Base-by-base conservation (phyloP, 2,329 filamentous ascomycete species). In the Arthroderma uncinatum region DNA sequence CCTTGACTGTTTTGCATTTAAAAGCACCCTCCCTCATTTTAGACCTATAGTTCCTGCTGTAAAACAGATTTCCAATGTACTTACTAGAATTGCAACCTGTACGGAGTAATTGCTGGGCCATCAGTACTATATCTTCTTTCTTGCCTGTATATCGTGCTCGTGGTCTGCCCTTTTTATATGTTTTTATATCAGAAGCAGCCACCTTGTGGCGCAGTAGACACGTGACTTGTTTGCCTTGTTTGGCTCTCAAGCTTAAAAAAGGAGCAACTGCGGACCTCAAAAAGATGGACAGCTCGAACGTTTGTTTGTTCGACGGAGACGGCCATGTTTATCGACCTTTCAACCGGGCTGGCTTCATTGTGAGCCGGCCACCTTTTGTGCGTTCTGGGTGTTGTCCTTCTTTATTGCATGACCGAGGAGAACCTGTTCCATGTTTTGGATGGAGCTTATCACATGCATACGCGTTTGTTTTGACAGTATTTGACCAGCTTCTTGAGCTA, bases 1-100 rank as follows among this genome's bases (percentile, higher is more conserved):
- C 23, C 65, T 73, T 73, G 67, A 66, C 67, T 63, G 67, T 65
- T 48, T 62, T 63, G 65, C 61, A 67, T 57, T 30, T 64, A 61
- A 62, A 65, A 61, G 59, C 62, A 39, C 71, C 71, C 68, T 71
- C 62, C 55, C 47, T 62, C 39, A 16, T 30, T 28, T 48, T 28
- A 25, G 23, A 30, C 44, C 12, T 47, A 42, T 40, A 39, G 30
- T 36, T 59, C 21, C 54, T 58, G 34, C 34, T 55, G 53, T 55
- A 55, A 55, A 55, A 55, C 53, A 55, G 19, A 50, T 56, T 23
- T 56, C 54, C 50, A 23, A 10, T 47, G 39, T 48, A 56, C 28
- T 14, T 48, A 56, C 28, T 48, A 55, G 36, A 55, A 55, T 55
- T 37, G 37, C 33, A 33, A 21, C 21, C 8, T n/a, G n/a, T n/a